Conservation (phyloP, 805 yeast genomes). For the Ogataea dorogensis region DNA sequence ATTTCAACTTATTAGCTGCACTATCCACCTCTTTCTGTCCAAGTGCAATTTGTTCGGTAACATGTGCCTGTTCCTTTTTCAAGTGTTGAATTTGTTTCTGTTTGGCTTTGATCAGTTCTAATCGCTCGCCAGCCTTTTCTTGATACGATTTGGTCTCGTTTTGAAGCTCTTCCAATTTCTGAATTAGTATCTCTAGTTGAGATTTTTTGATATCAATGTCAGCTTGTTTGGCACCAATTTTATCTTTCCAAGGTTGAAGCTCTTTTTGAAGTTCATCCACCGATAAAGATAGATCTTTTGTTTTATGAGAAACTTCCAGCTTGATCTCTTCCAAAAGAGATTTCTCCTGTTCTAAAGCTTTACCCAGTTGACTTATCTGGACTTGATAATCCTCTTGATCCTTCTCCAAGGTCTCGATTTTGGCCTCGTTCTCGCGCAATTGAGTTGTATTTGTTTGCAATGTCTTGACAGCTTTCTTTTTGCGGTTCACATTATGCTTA, state of each 20-base stretch:
- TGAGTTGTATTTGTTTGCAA: conserved; percentile 47
- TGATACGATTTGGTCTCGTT: conserved; percentile 46
- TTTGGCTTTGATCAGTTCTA: conserved; percentile 40
- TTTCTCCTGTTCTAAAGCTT: conserved; percentile 52
- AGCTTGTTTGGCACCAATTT: conserved; percentile 60
- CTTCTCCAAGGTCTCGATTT: conserved; percentile 43
- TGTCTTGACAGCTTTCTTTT: conserved; percentile 56
- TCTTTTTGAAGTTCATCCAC: conserved; percentile 62
- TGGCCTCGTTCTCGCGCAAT: conserved; percentile 43
- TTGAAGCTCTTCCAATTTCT: conserved; percentile 42
- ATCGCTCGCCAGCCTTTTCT: conserved; percentile 38
- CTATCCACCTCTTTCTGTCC: conserved; percentile 57
- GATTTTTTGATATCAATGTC: conserved; percentile 64
- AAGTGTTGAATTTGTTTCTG: conserved; percentile 46
- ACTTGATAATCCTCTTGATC: conserved; percentile 43
- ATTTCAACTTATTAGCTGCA: conserved; percentile 49
- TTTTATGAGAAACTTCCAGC: conserved; percentile 66
- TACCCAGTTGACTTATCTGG: conserved; percentile 46
- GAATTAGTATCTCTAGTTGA: conserved; percentile 57
- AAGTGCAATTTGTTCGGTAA: conserved; percentile 49
- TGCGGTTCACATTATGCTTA: conserved; percentile 61
- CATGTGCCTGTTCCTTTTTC: conserved; percentile 47
- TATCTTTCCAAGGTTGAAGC: conserved; percentile 80
- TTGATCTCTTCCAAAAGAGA: conserved; percentile 61
- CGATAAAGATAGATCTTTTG: conserved; percentile 62